Percentiles rank a stretch among this genome's conserved stretches.
Evolutionary conservation across 2,329 filamentous ascomycete genomes (phyloP).

Genomic region (Monosporascus cannonballus): DNA sequence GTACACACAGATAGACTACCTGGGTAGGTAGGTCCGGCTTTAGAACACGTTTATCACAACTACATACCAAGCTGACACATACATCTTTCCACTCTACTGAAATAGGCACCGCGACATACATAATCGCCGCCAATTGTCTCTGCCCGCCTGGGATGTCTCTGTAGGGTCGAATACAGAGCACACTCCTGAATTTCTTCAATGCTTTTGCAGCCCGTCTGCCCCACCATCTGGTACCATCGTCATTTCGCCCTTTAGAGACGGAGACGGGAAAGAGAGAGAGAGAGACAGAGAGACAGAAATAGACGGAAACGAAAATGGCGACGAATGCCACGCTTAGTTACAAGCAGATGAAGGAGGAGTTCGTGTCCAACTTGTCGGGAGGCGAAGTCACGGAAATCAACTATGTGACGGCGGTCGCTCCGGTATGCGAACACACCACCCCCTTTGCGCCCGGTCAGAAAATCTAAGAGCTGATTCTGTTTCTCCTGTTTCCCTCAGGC

Average conservation of each 20-base stretch:
- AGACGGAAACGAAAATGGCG: conserved; percentile 15
- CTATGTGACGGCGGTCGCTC: conserved; percentile 74
- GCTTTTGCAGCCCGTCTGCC: not conserved
- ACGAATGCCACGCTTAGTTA: conserved; percentile 52
- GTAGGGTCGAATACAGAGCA: not conserved
- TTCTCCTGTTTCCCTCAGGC: conserved; percentile 45
- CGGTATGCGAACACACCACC: conserved; percentile 52
- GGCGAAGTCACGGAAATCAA: conserved; percentile 83
- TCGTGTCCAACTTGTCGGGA: conserved; percentile 85
- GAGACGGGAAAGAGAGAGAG: no score
- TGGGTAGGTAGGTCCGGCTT: not conserved
- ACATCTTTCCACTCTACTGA: not conserved
- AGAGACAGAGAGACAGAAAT: not conserved
- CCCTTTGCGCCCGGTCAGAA: not conserved
- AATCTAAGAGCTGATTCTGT: conserved; percentile 12
- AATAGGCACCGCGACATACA: not conserved
- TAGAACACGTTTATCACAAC: not conserved
- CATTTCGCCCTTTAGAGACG: no score
- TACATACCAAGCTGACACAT: not conserved
- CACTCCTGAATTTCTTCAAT: not conserved
- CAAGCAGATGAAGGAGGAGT: conserved; percentile 90
- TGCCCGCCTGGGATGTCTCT: not conserved
- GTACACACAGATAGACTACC: not conserved
- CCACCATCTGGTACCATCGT: no score
- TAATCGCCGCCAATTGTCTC: not conserved